Evolutionary conservation across 768 basidiomycete genomes (phyloP), one percentile per base, ranked within the genome.

Genomic region (Dacryopinax primogenitus): DNA sequence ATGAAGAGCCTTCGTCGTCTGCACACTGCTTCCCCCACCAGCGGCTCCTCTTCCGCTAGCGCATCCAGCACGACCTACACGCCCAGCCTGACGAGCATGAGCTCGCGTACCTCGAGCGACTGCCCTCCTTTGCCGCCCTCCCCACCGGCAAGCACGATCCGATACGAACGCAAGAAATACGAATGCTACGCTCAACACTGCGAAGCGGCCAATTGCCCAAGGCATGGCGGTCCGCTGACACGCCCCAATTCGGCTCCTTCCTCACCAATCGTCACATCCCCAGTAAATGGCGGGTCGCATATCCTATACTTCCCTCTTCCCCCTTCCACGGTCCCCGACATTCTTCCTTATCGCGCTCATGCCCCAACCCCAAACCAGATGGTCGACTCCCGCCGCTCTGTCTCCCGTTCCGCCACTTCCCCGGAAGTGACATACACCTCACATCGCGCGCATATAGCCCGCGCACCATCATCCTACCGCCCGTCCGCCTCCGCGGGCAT

Each of bases 1-100:
- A 58, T 58, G 51, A 58, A 58, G 51, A 58, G 51, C 51, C 51
- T 58, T 6, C 51, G 51, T 58, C 51, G 51, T 7, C 51, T 58
- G 26, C 51, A 26, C 18, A 58, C 51, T 6, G 30, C 51, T 11
- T 58, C 51, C 9, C 51, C 51, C 26, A 58, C 26, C 13, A 32
- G 37, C 26, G 26, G 30, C 30, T 28, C 13, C 51, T 39, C 51
- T 58, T 21, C 13, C 13, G 13, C 9, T 47, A 12, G 13, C 6
- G 51, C 51, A 3, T 11, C 51, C 3, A 30, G 51, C 26, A 3
- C 23, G 9, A 30, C 13, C 21, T 58, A 23, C 11, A 9, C 51
- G 51, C 23, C 9, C 7, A 58, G 51, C 51, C 26, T 26, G 26
- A 21, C 4, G 3, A 32, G 51, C 23, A 13, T 26, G 26, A 58